Conservation (phyloP, 78 protist species). For the Neovahlkampfia damariscottae region DNA sequence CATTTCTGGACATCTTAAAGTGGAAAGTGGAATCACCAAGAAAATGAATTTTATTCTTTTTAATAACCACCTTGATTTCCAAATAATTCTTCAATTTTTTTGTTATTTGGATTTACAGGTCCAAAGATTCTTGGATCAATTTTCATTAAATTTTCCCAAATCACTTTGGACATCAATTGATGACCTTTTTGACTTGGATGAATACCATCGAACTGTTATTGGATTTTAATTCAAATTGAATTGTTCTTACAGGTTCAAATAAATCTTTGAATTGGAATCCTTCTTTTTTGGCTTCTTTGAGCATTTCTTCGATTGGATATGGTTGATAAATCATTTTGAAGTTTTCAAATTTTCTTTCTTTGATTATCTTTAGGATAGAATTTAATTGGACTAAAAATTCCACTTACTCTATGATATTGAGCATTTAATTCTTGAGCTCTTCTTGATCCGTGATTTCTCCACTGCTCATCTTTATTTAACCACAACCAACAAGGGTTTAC, state of each 20-base stretch:
- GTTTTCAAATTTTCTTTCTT: conserved; percentile 16
- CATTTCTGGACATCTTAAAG: no score
- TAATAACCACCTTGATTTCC: conserved; percentile 56
- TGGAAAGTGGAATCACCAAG: no score
- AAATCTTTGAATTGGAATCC: not conserved
- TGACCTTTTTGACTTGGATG: conserved; percentile 54
- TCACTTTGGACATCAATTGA: conserved; percentile 28
- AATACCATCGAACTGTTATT: conserved; percentile 79
- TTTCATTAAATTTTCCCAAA: not conserved
- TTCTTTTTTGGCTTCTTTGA: conserved; percentile 20
- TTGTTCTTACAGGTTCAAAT: conserved; percentile 1
- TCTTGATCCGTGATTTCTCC: no score
- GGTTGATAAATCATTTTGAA: conserved; percentile 43
- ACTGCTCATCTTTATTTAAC: no score
- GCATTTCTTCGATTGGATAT: conserved; percentile 27
- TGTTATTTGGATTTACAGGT: conserved; percentile 58
- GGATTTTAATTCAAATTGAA: conserved; percentile 9
- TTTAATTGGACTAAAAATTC: conserved; percentile 21
- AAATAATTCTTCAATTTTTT: conserved; percentile 24
- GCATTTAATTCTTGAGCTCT: conserved; percentile 55
- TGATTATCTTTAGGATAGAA: conserved; percentile 6
- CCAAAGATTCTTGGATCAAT: conserved; percentile 43
- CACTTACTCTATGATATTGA: conserved; percentile 36
- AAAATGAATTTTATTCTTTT: no score
- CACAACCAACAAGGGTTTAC: conserved; percentile 66